These are phyloP conservation scores for Malus hybrid DNA, from an alignment of 331 rosid species.

Conservation along the genomic window DNA sequence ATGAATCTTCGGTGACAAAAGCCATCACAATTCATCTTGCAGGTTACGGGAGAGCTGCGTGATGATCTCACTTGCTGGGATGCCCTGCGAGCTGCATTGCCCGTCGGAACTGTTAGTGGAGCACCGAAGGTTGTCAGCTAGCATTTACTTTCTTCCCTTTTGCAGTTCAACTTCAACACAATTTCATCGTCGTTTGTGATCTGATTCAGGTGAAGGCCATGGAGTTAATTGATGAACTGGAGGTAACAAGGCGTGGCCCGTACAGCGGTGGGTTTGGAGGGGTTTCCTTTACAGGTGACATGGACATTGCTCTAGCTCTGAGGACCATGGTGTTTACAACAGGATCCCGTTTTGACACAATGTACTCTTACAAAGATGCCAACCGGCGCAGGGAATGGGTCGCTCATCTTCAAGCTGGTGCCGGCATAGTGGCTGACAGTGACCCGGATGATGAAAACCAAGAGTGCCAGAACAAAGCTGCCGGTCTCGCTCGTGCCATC, in stretches of 20 bases:
- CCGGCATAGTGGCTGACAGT: constrained; percentile 40
- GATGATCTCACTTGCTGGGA: constrained; percentile 34
- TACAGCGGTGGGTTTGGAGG: constrained; percentile 36
- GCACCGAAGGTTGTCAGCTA: constrained; percentile 32
- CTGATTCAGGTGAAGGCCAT: constrained; percentile 33
- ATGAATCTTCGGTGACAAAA: neutral
- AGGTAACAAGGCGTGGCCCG: constrained; percentile 31
- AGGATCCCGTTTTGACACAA: constrained; percentile 27
- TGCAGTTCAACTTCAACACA: neutral
- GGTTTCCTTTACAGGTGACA: constrained; percentile 25
- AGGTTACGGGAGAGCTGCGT: constrained; percentile 34
- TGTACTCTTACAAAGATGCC: constrained; percentile 28
- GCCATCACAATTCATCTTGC: neutral
- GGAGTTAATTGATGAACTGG: constrained; percentile 35
- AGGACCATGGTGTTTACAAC: constrained; percentile 34
- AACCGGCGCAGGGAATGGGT: constrained; percentile 27
- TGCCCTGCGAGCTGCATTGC: constrained; percentile 35
- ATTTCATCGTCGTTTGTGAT: neutral
- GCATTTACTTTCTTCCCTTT: neutral
- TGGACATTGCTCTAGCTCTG: constrained; percentile 40
- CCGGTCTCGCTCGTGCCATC: constrained; percentile 38
- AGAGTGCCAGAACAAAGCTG: constrained; percentile 46
- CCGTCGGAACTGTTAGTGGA: constrained; percentile 38
- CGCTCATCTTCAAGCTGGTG: constrained; percentile 43
- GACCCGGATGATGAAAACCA: constrained; percentile 30